Base-by-base conservation (phyloP, 78 protist genomes). In the Bodo saltans region DNA sequence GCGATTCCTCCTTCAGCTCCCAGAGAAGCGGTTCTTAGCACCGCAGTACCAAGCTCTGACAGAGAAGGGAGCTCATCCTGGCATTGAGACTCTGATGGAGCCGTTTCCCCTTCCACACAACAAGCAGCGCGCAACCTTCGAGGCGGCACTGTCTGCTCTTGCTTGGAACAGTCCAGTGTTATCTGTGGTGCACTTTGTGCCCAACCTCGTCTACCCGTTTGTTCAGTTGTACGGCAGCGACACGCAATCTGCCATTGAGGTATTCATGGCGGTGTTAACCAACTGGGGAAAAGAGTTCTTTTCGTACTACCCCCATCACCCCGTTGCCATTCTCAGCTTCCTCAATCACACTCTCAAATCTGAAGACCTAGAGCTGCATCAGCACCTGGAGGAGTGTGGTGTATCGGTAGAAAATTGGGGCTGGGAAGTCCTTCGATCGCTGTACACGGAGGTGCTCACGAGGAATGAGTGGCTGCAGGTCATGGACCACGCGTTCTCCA, bases 401-500 rank as follows among this genome's bases (percentile, higher is more conserved):
- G 27, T 25, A 52, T 26, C 38, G 29, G 23, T 40, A 1, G 72
- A 0, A 0, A 33, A 0, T 30, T 79, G 12, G 47, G 84, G 75
- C 38, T 86, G 89, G 89, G 42, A 39, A 39, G 72, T 71, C 60
- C 74, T 86, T n/a, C 1, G 4, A 41, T 41, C 67, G 23, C 30
- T 71, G 60, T 79, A 76, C 42, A 33, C 75, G 26, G 85, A 81
- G 29, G 39, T 70, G 8, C 73, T 86, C 30, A 0, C 68, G 11
- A 40, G 71, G 4, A 70, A 3, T 68, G 89, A 86, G 25, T 86
- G 89, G 89, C 42, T 42, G 40, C 33, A 0, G 42, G 32, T 86
- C 21, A n/a, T 47, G 85, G 89, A 86, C 74, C 89, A 86, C 74
- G 81, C 41, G 35, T 76, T 76, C 60, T 23, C 35, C 67, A 76